These are phyloP conservation scores for Jimgerdemannia flammicorona DNA, from an alignment of 192 early-diverging fungal species.

Conservation along the genomic window DNA sequence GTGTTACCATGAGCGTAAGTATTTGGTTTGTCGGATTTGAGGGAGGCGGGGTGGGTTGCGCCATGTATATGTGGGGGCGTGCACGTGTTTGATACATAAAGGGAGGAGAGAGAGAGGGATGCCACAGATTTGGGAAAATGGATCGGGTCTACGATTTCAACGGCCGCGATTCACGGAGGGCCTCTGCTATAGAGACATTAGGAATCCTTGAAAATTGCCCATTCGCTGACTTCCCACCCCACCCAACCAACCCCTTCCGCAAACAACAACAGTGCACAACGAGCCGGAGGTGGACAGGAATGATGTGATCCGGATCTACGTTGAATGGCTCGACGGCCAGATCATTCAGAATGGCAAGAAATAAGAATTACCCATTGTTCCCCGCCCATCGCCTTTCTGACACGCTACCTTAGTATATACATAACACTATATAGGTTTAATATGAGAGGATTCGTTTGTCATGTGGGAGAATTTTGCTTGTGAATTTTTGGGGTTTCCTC, in stretches of 20 bases:
- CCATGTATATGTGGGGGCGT: too few species aligned
- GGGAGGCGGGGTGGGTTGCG: too few species aligned
- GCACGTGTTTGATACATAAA: too few species aligned
- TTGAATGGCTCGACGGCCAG: slow-evolving; percentile 30
- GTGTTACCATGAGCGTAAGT: slow-evolving; percentile 38
- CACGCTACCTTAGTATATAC: background rate
- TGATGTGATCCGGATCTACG: slow-evolving; percentile 32
- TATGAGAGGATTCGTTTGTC: too few species aligned
- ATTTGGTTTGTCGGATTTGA: background rate
- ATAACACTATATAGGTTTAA: background rate
- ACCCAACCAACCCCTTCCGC: slow-evolving; percentile 10
- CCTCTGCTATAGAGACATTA: too few species aligned
- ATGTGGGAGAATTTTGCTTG: too few species aligned
- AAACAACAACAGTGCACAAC: slow-evolving; percentile 26
- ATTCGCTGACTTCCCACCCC: background rate
- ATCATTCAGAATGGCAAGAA: background rate
- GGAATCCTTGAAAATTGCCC: background rate
- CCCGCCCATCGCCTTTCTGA: background rate
- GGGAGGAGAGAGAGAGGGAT: too few species aligned
- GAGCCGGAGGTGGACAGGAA: slow-evolving; percentile 32
- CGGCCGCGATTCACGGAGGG: too few species aligned
- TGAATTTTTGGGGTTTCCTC: too few species aligned
- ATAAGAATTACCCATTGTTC: background rate
- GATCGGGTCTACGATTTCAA: too few species aligned
- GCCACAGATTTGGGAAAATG: too few species aligned